Evolutionary conservation across 2,329 filamentous ascomycete species (phyloP).

Genomic region (Ophiostoma triangulosporum): DNA sequence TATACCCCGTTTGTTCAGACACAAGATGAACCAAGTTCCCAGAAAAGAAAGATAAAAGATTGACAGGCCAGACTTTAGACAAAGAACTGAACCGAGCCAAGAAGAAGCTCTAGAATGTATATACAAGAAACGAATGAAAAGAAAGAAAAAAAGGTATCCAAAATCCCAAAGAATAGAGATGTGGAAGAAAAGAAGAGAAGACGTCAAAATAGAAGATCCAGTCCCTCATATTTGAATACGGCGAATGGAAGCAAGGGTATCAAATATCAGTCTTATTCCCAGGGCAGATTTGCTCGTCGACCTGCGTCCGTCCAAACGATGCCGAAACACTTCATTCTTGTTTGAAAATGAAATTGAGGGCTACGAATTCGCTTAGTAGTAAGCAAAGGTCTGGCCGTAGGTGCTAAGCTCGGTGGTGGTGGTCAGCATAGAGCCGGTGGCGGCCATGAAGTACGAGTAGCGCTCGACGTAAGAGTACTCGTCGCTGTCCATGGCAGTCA

Average conservation of each 20-base stretch:
- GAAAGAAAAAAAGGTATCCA: not conserved
- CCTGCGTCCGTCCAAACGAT: not conserved
- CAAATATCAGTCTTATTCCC: conserved; percentile 9
- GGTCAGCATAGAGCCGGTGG: conserved; percentile 28
- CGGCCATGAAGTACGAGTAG: conserved; percentile 45
- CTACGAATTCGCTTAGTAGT: conserved; percentile 11
- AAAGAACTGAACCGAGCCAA: not conserved
- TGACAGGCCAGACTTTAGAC: not conserved
- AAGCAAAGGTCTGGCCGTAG: conserved; percentile 37
- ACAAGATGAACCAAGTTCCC: not conserved
- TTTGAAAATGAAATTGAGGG: not conserved
- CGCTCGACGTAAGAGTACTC: conserved; percentile 35
- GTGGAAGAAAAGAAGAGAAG: not conserved
- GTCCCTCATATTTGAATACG: not conserved
- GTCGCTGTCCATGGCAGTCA: conserved; percentile 33
- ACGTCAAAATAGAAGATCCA: not conserved
- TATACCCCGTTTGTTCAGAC: not conserved
- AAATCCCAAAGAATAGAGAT: not conserved
- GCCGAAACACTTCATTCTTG: not conserved
- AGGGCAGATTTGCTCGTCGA: conserved; percentile 1
- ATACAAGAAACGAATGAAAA: conserved; percentile 2
- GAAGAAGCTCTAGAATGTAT: not conserved
- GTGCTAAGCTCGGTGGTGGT: conserved; percentile 27
- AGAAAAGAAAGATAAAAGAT: not conserved
- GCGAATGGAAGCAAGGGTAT: conserved; percentile 11